Base-by-base conservation (phyloP, 495 filamentous ascomycete genomes). In the Xylaria castorea region DNA sequence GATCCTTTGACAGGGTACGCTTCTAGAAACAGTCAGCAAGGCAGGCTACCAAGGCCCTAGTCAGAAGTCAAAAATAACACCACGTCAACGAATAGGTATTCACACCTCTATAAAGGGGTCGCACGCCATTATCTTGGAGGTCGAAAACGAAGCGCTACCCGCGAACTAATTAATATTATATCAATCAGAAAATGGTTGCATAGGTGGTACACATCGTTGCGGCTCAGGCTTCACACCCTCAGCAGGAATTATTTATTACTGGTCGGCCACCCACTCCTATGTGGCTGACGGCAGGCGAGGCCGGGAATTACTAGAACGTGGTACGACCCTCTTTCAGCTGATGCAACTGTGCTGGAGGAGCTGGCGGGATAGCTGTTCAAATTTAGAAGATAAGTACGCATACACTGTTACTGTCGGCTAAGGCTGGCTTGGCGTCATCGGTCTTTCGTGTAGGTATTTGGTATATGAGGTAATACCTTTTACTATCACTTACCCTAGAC, bases 1-100 rank as follows among this genome's bases (percentile, higher is more conserved):
- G 70, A 72, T 67, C 70, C 63, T 67, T 67, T 30, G 63, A 58
- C 62, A 71, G 63, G 63, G 70, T 58, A 60, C 12, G 51, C 27
- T 67, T 58, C 63, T 60, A 36, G 62, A 66, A 72, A 71, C 70
- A 72, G 70, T 72, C 70, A 72, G 70, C 70, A 72, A 67, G 53
- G 40, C 60, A 18, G 25, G 50, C 32, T 44, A 48, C 62, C 40
- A 48, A 65, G 68, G 48, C 36, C 32, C 58, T 53, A 51, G 46
- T 64, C 60, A 57, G 69, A 34, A 65, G 60, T 55, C 48, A 65
- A 34, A 71, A 36, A 55, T 50, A 34, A 53, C 46, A 57, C 46
- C 22, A 53, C 61, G 44, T 55, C 36, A 64, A 51, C 14, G 38
- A 30, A 34, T 4, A n/a, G n/a, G n/a, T n/a, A 34, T 30, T 20